Evolutionary conservation across 352 stramenopile genomes (phyloP).

Genomic region (Pythium sp.): DNA sequence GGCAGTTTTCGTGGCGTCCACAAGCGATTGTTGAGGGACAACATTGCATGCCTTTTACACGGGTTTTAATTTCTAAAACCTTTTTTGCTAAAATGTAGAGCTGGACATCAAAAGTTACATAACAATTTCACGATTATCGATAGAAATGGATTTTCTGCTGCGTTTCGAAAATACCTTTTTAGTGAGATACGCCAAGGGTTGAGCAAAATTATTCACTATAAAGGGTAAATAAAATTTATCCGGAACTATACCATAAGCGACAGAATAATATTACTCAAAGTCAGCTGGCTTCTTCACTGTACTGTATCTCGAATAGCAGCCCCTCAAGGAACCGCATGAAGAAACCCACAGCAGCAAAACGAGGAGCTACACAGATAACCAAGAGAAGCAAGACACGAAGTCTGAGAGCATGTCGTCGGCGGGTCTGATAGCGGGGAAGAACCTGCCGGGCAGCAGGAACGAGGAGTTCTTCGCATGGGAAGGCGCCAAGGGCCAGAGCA

Average conservation of each 20-base stretch:
- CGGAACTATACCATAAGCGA: not conserved
- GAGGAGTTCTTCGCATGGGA: conserved; percentile 84
- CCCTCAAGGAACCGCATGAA: not conserved
- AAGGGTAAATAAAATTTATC: not conserved
- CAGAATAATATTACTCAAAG: not conserved
- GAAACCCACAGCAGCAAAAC: not conserved
- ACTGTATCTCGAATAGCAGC: not conserved
- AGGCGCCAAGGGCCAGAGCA: conserved; percentile 9
- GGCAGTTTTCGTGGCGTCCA: conserved; percentile 5
- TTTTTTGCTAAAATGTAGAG: not conserved
- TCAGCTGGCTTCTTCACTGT: not conserved
- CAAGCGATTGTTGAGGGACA: not conserved
- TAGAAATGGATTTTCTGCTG: not conserved
- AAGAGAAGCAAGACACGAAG: not conserved
- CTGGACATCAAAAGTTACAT: not conserved
- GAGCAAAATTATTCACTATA: not conserved
- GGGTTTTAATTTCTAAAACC: not conserved
- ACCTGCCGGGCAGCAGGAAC: conserved; percentile 67
- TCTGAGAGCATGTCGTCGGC: conserved; percentile 26
- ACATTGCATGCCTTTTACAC: not conserved
- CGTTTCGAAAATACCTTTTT: not conserved
- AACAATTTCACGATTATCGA: not conserved
- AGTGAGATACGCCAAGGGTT: not conserved
- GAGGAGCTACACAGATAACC: not conserved
- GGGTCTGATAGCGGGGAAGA: conserved; percentile 55